Evolutionary conservation across 2,329 filamentous ascomycete genomes (phyloP), one percentile per base, ranked within the genome.

Genomic region (Rutstroemia sp.): DNA sequence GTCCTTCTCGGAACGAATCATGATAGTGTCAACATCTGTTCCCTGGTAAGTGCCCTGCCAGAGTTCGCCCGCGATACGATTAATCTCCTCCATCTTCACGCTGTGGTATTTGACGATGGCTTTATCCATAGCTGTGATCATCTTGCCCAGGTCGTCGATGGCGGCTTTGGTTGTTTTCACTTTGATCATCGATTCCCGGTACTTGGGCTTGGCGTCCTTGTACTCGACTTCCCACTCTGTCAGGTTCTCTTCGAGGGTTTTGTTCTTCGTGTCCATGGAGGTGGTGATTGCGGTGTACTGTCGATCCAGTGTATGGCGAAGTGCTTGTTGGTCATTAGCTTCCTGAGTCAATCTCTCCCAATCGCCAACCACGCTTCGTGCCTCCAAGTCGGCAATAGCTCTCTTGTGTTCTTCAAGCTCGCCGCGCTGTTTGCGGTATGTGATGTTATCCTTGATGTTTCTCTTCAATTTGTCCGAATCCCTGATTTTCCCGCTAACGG

Each of bases 21-120:
- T 81, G 68, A 99, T 96, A 1, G 89, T 94, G 75, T 99, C 94
- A 55, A 99, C 92, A 68, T 99, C 94, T 0, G 92, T 97, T 62
- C 94, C 94, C 69, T 95, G 89, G 73, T 99, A 99, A 1, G 94
- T 96, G 68, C 86, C 88, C 72, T 89, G 89, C 94, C 94, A 99
- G n/a, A 99, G 80, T 71, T 99, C 94, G 61, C 88, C 89, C 51
- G 95, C 87, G 70, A 96, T 96, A 56, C 84, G 82, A 72, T 99
- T 99, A 71, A 99, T 92, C 71, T 99, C 92, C 64, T 94, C 89
- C 94, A 99, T 99, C 77, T 99, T 99, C 69, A 96, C 76, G 30
- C 86, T 81, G 74, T 99, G 94, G 69, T 92, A 99, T 67, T 89
- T 89, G 89, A 99, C 96, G 67, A 99, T 95, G 48, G 94, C 95